A percentile compares a stretch with the other conserved stretches of the same genome.
Evolutionary conservation across 495 filamentous ascomycete genomes (phyloP).

Genomic region (Aspergillus cristatus): DNA sequence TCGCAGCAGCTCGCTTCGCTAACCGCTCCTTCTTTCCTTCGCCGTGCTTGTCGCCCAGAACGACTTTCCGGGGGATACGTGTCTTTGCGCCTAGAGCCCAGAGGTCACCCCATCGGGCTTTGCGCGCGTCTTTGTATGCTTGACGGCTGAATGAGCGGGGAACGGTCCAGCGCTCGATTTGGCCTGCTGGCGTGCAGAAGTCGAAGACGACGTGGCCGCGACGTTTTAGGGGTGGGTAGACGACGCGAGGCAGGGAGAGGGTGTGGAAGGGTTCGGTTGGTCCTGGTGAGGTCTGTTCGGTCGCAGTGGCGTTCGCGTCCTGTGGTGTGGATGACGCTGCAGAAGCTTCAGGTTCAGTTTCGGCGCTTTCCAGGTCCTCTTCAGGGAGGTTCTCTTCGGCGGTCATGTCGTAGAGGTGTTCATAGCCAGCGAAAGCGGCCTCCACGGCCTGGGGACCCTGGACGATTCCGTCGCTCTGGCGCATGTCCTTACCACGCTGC

Average conservation of each 20-base stretch:
- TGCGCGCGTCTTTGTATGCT: constrained; percentile 86
- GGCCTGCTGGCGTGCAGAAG: constrained; percentile 76
- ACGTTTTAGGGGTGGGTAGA: constrained; percentile 77
- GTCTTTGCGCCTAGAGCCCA: constrained; percentile 96
- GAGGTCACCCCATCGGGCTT: constrained; percentile 83
- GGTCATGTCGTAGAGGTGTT: constrained; percentile 17
- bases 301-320: no score
- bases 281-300: constrained; percentile 1
- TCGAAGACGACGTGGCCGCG: constrained; percentile 82
- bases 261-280: constrained; percentile 36
- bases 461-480: constrained; percentile 26
- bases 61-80: constrained; percentile 48
- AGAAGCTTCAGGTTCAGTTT: not conserved
- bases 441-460: constrained; percentile 37
- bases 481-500: constrained; percentile 60
- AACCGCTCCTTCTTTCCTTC: constrained; percentile 42
- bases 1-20: constrained; percentile 25
- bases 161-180: constrained; percentile 90
- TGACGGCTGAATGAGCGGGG: constrained; percentile 69
- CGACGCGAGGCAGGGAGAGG: constrained; percentile 64
- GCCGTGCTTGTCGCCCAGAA: constrained; percentile 52
- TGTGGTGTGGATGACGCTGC: not conserved
- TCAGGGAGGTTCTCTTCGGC: constrained; percentile 1
- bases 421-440: constrained; percentile 43
- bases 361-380: no score